A percentile compares a stretch with the other conserved stretches of the same genome.
Conservation (phyloP, 768 basidiomycete genomes). For the Pulveroboletus ravenelii region DNA sequence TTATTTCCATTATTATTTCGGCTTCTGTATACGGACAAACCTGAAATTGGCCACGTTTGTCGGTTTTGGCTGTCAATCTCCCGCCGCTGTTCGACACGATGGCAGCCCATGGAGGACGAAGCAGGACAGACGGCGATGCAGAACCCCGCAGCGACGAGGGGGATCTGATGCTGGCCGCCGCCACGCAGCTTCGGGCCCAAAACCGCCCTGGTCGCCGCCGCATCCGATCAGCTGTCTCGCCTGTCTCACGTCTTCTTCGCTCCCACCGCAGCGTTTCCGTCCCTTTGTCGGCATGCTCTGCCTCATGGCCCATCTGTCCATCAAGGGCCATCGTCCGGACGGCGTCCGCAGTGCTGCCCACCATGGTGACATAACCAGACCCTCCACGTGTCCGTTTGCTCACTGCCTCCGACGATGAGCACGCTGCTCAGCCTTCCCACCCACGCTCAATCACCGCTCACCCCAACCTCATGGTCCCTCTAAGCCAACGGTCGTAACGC, state of each 20-base stretch:
- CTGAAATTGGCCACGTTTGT: not conserved
- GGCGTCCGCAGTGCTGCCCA: conserved; percentile 12
- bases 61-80: conserved; percentile 6
- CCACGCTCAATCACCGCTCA: too few species aligned
- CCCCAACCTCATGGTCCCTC: too few species aligned
- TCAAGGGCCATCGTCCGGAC: conserved; percentile 13
- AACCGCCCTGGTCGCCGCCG: conserved; percentile 10
- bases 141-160: not conserved
- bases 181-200: conserved; percentile 16
- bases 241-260: conserved; percentile 9
- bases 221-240: conserved; percentile 6
- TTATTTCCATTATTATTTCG: conserved; percentile 7
- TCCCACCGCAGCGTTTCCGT: conserved; percentile 13
- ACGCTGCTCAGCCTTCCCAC: not conserved
- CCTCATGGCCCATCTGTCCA: conserved; percentile 5
- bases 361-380: conserved; percentile 20
- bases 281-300: conserved; percentile 6
- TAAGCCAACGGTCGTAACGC: too few species aligned
- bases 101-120: not conserved
- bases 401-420: conserved; percentile 23
- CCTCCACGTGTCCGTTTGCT: conserved; percentile 6
- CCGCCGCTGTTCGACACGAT: not conserved
- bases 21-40: conserved; percentile 1
- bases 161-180: not conserved
- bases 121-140: not conserved